These are phyloP conservation scores for Mariannaea elegans DNA, from an alignment of 2,329 filamentous ascomycete genomes.

Conservation along the genomic window DNA sequence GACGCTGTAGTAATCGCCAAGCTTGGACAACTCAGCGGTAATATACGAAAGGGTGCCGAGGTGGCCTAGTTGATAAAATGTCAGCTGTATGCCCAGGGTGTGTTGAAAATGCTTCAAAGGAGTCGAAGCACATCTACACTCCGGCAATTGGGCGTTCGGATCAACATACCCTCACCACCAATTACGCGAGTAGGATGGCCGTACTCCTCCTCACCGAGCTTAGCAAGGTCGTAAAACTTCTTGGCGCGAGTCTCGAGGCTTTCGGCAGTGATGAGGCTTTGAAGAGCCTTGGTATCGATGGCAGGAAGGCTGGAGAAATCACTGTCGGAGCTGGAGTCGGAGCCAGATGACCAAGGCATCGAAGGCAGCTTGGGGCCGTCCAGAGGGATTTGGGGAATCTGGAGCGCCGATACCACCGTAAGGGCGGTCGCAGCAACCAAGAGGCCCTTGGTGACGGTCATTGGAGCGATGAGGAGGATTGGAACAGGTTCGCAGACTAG, in stretches of 20 bases:
- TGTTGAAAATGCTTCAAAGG: background rate
- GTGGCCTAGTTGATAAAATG: slow-evolving; percentile 58
- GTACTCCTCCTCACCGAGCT: slow-evolving; percentile 66
- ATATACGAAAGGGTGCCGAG: slow-evolving; percentile 72
- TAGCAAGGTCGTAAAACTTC: slow-evolving; percentile 69
- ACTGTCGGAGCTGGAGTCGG: slow-evolving; percentile 17
- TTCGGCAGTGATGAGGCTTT: slow-evolving; percentile 63
- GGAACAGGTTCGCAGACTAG: slow-evolving; percentile 4
- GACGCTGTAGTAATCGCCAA: slow-evolving; percentile 69
- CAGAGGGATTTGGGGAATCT: slow-evolving; percentile 34
- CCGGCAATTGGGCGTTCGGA: background rate
- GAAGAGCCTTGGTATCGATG: slow-evolving; percentile 63
- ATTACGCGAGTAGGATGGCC: slow-evolving; percentile 77
- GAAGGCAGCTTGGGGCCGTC: slow-evolving; percentile 13
- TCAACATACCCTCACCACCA: slow-evolving; percentile 65
- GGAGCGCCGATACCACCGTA: slow-evolving; percentile 38
- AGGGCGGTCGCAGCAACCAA: slow-evolving; percentile 40
- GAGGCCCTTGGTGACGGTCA: slow-evolving; percentile 37
- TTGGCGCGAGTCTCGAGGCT: slow-evolving; percentile 68
- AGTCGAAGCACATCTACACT: background rate
- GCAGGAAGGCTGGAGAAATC: slow-evolving; percentile 46
- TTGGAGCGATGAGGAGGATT: slow-evolving; percentile 8
- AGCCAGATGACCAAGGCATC: slow-evolving; percentile 24
- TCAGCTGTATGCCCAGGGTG: slow-evolving; percentile 10
- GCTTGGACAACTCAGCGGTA: slow-evolving; percentile 59